These are phyloP conservation scores for Cinnamomum micranthum DNA, from an alignment of 164 flowering plant species.

Conservation along the genomic window DNA sequence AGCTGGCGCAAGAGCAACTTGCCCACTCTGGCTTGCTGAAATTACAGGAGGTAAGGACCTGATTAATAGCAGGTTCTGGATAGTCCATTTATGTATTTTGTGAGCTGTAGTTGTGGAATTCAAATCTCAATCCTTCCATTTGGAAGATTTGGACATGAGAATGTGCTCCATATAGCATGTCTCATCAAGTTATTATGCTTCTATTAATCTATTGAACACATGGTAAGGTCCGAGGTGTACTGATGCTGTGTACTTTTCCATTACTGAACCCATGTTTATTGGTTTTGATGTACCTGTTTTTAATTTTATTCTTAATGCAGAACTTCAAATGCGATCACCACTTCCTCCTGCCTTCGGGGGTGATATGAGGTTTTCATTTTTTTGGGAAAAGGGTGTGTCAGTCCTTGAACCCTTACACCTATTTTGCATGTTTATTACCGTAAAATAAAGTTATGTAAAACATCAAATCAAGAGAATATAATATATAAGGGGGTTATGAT, in stretches of 20 bases:
- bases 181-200: too few species aligned
- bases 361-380: not conserved
- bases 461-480: too few species aligned
- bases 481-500: too few species aligned
- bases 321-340: not conserved
- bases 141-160: not conserved
- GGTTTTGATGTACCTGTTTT: not conserved
- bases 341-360: not conserved
- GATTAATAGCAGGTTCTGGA: not conserved
- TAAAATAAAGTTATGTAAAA: too few species aligned
- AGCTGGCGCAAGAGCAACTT: slow-evolving; percentile 74
- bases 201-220: too few species aligned
- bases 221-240: too few species aligned
- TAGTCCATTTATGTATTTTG: not conserved
- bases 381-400: too few species aligned
- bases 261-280: not conserved
- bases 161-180: not conserved
- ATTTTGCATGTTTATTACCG: too few species aligned
- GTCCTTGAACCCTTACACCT: too few species aligned
- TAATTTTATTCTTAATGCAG: too few species aligned
- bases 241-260: not conserved
- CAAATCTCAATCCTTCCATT: not conserved
- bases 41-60: not conserved
- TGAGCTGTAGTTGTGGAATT: not conserved
- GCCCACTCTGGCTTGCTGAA: slow-evolving; percentile 18